Evolutionary conservation across 768 basidiomycete genomes (phyloP), one percentile per base, ranked within the genome.

Genomic region (Suillus ampliporus): DNA sequence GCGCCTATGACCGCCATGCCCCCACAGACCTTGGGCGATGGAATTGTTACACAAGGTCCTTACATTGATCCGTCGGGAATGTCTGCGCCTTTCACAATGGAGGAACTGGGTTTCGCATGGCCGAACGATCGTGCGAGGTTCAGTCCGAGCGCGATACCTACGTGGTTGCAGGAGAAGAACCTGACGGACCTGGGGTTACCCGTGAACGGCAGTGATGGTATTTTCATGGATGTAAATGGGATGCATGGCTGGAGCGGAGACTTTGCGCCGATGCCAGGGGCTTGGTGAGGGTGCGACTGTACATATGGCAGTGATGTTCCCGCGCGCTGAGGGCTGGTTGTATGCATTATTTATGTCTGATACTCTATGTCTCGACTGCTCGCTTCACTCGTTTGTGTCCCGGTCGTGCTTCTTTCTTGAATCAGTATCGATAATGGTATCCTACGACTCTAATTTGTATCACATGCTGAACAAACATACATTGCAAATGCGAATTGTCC

Each of bases 141-240:
- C 74, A 92, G 86, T 71, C 90, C 92, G 11, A 85, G 86, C 46
- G 86, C 89, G 51, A 90, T 97, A 60, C 95, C 95, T n/a, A 69
- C 88, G 4, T 97, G 95, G 95, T 78, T 97, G 61, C 94, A 92
- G 73, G 95, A 97, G 76, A 89, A 97, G 92, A 95, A 87, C 71
- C 78, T 96, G 66, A 87, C 89, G 17, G 95, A 98, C 74, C 86
- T 98, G 15, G 94, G 95, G 17, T 79, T 97, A 58, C 95, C 95
- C n/a, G 81, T 88, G 41, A 95, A 95, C 68, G 95, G 95, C 48
- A 91, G 90, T 4, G 95, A 98, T 68, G 92, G 90, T 14, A 90
- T 97, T 58, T 96, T 98, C 78, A 75, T 96, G 65, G 87, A 90
- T 67, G 83, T 91, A 78, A 82, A 82, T 48, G 86, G 85, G 57